Percentiles rank a stretch among this genome's conserved stretches.
These are phyloP conservation scores for Geotrichum cucujoidarum DNA, from an alignment of 1,139 yeast species.

Conservation along the genomic window DNA sequence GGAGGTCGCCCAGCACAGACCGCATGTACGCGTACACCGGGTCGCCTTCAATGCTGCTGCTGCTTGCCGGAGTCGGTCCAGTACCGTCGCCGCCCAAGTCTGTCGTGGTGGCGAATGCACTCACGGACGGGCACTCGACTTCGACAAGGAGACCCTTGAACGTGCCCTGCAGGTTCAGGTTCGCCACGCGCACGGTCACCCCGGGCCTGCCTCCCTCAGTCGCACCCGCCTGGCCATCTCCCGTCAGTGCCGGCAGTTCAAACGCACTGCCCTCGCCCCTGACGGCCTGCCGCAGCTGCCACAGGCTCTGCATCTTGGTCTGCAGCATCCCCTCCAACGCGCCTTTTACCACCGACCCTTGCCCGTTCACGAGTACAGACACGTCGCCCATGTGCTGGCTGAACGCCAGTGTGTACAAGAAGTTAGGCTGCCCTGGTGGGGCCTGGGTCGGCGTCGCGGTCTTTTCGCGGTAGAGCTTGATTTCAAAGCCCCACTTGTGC, in stretches of 20 bases:
- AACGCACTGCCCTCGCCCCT: constrained; percentile 72
- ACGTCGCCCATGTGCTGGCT: constrained; percentile 48
- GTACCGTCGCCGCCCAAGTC: too few species aligned
- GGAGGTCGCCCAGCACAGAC: constrained; percentile 16
- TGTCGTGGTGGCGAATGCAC: too few species aligned
- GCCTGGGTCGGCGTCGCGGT: constrained; percentile 28
- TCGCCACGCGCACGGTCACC: constrained; percentile 51
- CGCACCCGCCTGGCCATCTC: constrained; percentile 21
- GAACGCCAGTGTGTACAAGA: constrained; percentile 53
- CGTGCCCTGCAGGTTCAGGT: constrained; percentile 67
- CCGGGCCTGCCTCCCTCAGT: constrained; percentile 30
- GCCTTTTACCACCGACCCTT: constrained; percentile 31
- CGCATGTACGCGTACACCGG: constrained; percentile 18
- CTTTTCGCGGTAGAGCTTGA: constrained; percentile 62
- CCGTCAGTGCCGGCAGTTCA: constrained; percentile 28
- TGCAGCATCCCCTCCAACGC: constrained; percentile 34
- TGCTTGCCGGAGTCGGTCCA: constrained; percentile 1
- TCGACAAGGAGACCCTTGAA: constrained; percentile 68
- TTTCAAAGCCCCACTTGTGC: constrained; percentile 62
- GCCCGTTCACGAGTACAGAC: constrained; percentile 48
- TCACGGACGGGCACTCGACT: constrained; percentile 40
- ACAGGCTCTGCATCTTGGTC: constrained; percentile 61
- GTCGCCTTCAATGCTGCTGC: background rate
- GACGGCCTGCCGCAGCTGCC: constrained; percentile 68
- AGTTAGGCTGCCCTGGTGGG: constrained; percentile 38